phyloP scores from a whole-genome alignment of 2,329 filamentous ascomycete species.

The Golovinomyces cichoracearum region DNA sequence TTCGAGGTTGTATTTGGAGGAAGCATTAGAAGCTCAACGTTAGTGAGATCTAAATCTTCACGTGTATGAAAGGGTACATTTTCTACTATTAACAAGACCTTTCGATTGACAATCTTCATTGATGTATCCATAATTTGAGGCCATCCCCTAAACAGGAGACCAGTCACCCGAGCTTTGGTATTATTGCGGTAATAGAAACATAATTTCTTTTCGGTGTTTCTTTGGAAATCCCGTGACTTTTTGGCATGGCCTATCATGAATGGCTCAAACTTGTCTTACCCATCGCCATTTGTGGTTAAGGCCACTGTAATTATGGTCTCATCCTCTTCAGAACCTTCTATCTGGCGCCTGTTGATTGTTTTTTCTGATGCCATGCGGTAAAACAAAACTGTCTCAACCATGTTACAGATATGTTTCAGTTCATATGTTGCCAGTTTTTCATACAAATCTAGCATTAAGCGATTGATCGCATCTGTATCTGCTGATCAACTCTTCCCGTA shows the following conservation, averaged over 20 bases:
- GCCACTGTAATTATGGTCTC: not conserved
- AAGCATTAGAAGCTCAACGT: not conserved
- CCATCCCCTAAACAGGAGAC: not conserved
- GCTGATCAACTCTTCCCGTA: no score
- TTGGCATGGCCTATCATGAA: not conserved
- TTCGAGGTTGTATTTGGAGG: not conserved
- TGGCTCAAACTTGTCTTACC: not conserved
- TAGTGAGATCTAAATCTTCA: not conserved
- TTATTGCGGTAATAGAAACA: not conserved
- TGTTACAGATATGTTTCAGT: no score
- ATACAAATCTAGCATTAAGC: no score
- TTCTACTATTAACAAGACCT: not conserved
- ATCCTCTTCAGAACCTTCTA: not conserved
- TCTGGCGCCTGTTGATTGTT: no score
- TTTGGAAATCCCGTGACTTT: not conserved
- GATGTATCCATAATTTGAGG: not conserved
- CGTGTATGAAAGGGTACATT: not conserved
- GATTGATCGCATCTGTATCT: no score
- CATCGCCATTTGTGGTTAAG: not conserved
- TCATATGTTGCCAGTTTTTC: no score
- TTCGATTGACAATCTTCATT: not conserved
- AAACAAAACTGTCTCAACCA: no score
- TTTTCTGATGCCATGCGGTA: no score
- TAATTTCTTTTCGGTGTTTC: not conserved
- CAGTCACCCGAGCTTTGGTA: not conserved